phyloP scores from a whole-genome alignment of 805 yeast species.

The Candida tibetensis region DNA sequence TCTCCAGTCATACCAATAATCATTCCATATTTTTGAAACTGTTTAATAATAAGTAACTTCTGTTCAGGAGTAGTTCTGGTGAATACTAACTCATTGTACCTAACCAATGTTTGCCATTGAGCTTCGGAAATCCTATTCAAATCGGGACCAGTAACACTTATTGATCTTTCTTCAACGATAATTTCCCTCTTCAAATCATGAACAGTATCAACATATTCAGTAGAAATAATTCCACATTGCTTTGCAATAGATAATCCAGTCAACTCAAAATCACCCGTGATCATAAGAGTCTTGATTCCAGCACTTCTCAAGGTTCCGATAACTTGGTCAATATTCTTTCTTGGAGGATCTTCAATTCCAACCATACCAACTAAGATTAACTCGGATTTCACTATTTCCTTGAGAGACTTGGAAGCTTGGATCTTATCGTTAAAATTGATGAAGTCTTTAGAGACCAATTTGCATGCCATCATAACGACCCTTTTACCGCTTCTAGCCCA shows the following conservation, averaged over 20 bases:
- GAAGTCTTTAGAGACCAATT: conserved; percentile 14
- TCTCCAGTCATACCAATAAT: conserved; percentile 38
- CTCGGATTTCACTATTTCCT: conserved; percentile 13
- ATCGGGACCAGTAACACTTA: conserved; percentile 34
- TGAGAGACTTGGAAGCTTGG: conserved; percentile 13
- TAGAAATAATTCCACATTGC: conserved; percentile 36
- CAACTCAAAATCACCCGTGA: conserved; percentile 53
- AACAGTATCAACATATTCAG: conserved; percentile 18
- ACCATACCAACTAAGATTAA: conserved; percentile 36
- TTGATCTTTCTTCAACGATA: conserved; percentile 19
- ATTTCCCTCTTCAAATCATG: conserved; percentile 14
- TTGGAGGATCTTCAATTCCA: conserved; percentile 46
- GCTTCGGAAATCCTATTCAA: conserved; percentile 29
- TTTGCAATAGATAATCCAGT: conserved; percentile 52
- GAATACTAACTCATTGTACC: conserved; percentile 38
- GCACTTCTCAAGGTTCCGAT: conserved; percentile 33
- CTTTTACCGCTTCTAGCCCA: conserved; percentile 40
- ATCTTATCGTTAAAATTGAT: conserved; percentile 11
- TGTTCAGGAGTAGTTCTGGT: conserved; percentile 48
- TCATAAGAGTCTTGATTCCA: conserved; percentile 42
- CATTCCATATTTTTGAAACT: conserved; percentile 35
- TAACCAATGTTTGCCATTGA: conserved; percentile 42
- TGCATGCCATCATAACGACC: conserved; percentile 30
- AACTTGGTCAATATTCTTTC: conserved; percentile 33
- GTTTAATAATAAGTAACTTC: conserved; percentile 47